Evolutionary conservation across 169 alveolate genomes (phyloP), one percentile per base, ranked within the genome.

Genomic region (Plasmodium sp.): DNA sequence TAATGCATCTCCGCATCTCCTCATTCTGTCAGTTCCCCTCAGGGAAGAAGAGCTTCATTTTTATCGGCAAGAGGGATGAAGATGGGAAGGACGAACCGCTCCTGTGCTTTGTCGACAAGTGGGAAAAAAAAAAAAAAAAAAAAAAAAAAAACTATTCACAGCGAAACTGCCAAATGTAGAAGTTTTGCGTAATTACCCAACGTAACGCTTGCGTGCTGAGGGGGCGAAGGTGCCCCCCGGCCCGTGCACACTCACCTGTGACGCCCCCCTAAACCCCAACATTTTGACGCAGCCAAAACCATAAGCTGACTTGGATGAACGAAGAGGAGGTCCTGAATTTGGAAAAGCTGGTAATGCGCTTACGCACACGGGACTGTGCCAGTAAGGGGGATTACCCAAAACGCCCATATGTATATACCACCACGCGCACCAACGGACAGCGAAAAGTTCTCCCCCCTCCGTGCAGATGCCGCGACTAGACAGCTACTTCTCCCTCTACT

Each of bases 21-120:
- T 2, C 79, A 77, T 27, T 9, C 10, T 45, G 67, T 41, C 39
- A 96, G 98, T 93, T 95, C 31, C 98, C 98, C 18, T 96, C 98
- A 16, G 98, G 98, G 5, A 96, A 96, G 94, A 95, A 92, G 74
- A 86, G 96, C 83, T 96, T 96, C 67, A 97, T 96, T 51, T 96
- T 96, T 83, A 74, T 94, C 48, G 97, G 98, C n/a, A 96, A 96
- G 80, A 95, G 98, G 48, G 98, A 96, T 54, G 96, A 95, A 54
- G 98, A 96, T 91, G 98, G 98, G 16, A 96, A 96, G 93, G 92
- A 95, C 22, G 98, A 96, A 45, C 98, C 98, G 5, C 97, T 95
- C n/a, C 85, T 96, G 5, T 95, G 97, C 81, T 96, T 96, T 83
- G 96, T 95, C 43, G 98, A 96, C 93, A 84, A 94, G 98, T 96